Conservation (phyloP, 164 flowering plant species). For the Malania oleifera region DNA sequence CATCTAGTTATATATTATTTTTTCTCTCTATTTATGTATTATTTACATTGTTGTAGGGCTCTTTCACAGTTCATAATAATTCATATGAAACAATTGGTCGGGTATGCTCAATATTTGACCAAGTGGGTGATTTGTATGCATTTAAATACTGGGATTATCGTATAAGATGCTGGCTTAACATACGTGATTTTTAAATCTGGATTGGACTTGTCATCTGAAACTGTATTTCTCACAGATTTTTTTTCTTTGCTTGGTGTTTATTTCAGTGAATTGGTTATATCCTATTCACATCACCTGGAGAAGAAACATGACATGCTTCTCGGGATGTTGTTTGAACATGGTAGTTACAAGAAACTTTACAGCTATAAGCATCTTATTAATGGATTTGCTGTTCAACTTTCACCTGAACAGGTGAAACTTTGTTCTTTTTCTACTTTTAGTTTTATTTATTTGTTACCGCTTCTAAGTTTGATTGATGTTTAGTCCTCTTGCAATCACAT, state of each 20-base stretch:
- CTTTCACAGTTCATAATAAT: too few species aligned
- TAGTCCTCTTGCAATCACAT: slow-evolving; percentile 13
- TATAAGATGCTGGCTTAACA: too few species aligned
- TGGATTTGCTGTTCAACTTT: slow-evolving; percentile 81
- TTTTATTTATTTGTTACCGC: slow-evolving; percentile 5
- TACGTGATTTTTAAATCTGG: too few species aligned
- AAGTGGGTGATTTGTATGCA: too few species aligned
- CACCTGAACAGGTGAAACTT: slow-evolving; percentile 83
- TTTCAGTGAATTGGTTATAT: slow-evolving; percentile 67
- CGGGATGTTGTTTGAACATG: slow-evolving; percentile 63
- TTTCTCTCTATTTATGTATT: too few species aligned
- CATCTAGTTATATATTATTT: too few species aligned
- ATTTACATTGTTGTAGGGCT: too few species aligned
- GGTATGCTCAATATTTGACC: too few species aligned
- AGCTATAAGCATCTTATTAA: slow-evolving; percentile 92
- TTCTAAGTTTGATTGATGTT: not conserved
- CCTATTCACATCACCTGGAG: slow-evolving; percentile 81
- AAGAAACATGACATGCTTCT: slow-evolving; percentile 93
- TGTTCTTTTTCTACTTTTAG: slow-evolving; percentile 1
- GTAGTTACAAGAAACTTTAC: slow-evolving; percentile 81
- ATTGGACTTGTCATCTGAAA: too few species aligned
- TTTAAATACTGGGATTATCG: too few species aligned
- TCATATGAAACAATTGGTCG: too few species aligned
- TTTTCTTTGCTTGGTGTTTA: not conserved
- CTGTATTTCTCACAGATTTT: not conserved